phyloP scores from a whole-genome alignment of 495 filamentous ascomycete species.

The Durotheca rogersii region DNA sequence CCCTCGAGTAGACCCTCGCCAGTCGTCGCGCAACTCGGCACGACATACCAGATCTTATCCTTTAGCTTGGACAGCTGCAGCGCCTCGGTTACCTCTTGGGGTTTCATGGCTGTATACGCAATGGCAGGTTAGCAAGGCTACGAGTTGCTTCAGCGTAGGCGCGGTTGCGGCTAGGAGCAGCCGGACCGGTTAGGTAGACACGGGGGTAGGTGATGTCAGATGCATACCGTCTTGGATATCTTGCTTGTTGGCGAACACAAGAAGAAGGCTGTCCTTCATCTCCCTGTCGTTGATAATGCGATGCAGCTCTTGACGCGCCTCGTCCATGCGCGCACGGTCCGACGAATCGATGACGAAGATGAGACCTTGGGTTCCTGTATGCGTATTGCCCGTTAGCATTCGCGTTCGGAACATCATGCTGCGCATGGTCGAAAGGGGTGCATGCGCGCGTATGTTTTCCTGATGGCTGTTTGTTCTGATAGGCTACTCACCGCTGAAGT shows the following conservation, averaged over 20 bases:
- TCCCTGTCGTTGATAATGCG: conserved; percentile 96
- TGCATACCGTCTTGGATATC: conserved; percentile 79
- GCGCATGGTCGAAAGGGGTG: too few relatives aligned
- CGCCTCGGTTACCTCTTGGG: conserved; percentile 79
- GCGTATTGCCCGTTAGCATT: background rate
- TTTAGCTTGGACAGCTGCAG: conserved; percentile 83
- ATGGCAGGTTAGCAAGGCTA: conserved; percentile 5
- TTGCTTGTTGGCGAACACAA: conserved; percentile 99
- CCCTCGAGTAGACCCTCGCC: conserved; percentile 95
- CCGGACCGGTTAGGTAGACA: too few relatives aligned
- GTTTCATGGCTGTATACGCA: conserved; percentile 68
- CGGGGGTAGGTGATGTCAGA: background rate
- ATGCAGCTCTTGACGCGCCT: conserved; percentile 85
- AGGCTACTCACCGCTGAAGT: conserved; percentile 88
- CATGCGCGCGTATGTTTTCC: too few relatives aligned
- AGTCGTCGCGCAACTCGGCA: conserved; percentile 90
- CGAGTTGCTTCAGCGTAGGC: background rate
- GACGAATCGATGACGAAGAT: conserved; percentile 97
- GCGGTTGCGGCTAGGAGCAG: too few relatives aligned
- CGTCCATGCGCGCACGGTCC: conserved; percentile 82
- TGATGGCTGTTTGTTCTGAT: too few relatives aligned
- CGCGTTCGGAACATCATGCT: background rate
- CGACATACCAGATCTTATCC: conserved; percentile 94
- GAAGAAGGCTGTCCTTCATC: conserved; percentile 92
- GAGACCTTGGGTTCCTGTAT: conserved; percentile 83